Evolutionary conservation across 2,329 filamentous ascomycete genomes (phyloP), one percentile per base, ranked within the genome.

Genomic region (Neofusicoccum laricinum): DNA sequence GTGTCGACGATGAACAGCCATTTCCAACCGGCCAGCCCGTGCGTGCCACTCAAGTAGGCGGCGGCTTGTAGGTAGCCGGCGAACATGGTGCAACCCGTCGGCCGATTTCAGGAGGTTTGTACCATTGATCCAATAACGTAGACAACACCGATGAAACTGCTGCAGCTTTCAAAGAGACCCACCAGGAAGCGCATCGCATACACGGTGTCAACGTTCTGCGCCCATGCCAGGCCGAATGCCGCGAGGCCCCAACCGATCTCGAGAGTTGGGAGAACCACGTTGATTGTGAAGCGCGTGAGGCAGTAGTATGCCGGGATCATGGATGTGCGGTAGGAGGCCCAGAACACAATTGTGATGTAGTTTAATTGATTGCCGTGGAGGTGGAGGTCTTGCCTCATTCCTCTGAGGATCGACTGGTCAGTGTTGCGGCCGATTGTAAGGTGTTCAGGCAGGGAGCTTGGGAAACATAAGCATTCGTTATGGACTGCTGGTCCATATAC

Each of bases 61-160:
- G 72, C 73, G 14, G 73, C 72, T 63, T 75, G 73, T 3, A 76
- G 63, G 66, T 74, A 75, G 2, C 72, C 72, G 38, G 71, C 72
- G 66, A 76, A 74, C 74, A 76, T 76, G 7, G 71, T 69, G 7
- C 70, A 2, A 73, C 69, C n/a, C 74, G 71, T 40, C 74, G 71
- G 17, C 71, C 71, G 30, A 74, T 63, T 51, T 76, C 73, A 48
- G 66, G 70, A 61, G 77, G 75, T 0, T 76, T 80, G 59, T 81
- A 81, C 79, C 78, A 81, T 5, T 5, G 76, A 77, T 1, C 76
- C 74, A 0, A 80, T 68, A 10, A 80, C 74, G 55, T 75, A 78
- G 41, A 77, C 75, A 3, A 72, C 76, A 1, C 76, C 76, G 1
- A 70, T 66, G 59, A 76, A 77, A 10, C 72, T 73, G 46, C 72